Evolutionary conservation across 129 eudicot genomes (phyloP).

Genomic region (Artemisia argyi): DNA sequence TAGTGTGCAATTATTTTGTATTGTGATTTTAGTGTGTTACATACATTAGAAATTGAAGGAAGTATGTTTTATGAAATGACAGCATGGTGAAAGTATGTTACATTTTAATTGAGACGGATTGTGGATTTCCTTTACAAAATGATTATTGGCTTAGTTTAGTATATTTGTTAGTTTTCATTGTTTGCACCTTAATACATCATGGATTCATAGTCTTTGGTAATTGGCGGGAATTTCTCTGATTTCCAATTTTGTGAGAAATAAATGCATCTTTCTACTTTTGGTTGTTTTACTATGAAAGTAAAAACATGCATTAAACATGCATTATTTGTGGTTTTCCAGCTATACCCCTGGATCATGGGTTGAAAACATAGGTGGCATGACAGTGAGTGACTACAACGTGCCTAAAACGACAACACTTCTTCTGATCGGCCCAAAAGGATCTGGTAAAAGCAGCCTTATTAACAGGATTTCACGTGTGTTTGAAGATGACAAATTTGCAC

Average conservation of each 20-base stretch:
- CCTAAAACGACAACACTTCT: conserved; percentile 68
- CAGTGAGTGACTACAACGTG: conserved; percentile 35
- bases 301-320: background rate
- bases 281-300: background rate
- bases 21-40: no score
- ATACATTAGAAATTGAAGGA: no score
- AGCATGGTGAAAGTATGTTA: background rate
- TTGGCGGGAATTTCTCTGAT: background rate
- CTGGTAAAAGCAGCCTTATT: conserved; percentile 87
- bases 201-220: background rate
- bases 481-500: conserved; percentile 60
- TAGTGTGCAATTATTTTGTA: no score
- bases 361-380: conserved; percentile 50
- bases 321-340: conserved; percentile 36
- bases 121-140: background rate
- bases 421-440: conserved; percentile 76
- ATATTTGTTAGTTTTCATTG: background rate
- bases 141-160: background rate
- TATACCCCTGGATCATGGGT: conserved; percentile 81
- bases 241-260: background rate
- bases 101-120: no score
- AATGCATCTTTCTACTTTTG: background rate
- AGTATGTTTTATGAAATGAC: no score
- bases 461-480: conserved; percentile 70
- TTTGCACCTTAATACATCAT: background rate